These are phyloP conservation scores for Vaccinium vitisidaea DNA, from an alignment of 148 eudicot species.

Conservation along the genomic window DNA sequence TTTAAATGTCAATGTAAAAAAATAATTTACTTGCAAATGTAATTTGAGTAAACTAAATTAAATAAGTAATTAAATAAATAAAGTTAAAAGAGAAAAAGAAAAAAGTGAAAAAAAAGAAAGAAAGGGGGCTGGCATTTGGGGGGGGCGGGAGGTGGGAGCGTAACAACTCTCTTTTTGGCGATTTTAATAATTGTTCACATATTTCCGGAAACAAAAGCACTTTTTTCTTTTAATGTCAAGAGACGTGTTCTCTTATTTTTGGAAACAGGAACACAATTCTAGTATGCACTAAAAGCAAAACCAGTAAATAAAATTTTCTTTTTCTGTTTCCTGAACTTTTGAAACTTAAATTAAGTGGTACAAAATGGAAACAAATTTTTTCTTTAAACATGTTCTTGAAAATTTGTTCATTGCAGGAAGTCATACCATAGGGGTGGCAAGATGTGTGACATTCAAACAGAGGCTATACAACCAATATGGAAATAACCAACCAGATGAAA, in stretches of 20 bases:
- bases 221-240: neutral
- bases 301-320: neutral
- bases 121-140: too few relatives aligned
- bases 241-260: neutral
- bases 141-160: too few relatives aligned
- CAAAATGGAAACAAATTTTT: neutral
- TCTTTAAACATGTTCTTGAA: neutral
- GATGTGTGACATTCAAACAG: constrained; percentile 67
- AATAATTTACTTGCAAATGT: too few relatives aligned
- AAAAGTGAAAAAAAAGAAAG: too few relatives aligned
- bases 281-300: neutral
- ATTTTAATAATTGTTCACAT: neutral
- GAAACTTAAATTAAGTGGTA: neutral
- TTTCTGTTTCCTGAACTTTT: neutral
- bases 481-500: constrained; percentile 58
- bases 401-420: constrained; percentile 43
- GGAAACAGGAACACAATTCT: neutral
- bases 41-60: too few relatives aligned
- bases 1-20: too few relatives aligned
- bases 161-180: too few relatives aligned
- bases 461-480: constrained; percentile 82
- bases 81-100: too few relatives aligned
- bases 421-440: constrained; percentile 87
- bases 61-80: too few relatives aligned
- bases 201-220: neutral